Conservation (phyloP, 495 filamentous ascomycete species). For the Staphylotrichum longicolle region DNA sequence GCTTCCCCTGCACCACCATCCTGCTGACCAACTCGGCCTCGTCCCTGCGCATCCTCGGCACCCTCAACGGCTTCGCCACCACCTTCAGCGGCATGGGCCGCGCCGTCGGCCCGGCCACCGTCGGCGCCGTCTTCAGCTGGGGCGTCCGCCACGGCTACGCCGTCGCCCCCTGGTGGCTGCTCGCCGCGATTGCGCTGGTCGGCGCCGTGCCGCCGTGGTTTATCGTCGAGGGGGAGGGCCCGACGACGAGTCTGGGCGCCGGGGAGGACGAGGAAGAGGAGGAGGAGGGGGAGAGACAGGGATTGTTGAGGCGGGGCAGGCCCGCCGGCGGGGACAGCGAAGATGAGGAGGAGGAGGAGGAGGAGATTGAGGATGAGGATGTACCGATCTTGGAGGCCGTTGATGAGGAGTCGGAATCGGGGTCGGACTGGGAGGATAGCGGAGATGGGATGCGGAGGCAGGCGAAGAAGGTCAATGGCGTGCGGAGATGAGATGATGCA, state of each 20-base stretch:
- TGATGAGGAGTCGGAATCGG: constrained; percentile 1
- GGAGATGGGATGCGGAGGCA: neutral
- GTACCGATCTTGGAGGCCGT: constrained; percentile 7
- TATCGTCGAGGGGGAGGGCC: constrained; percentile 74
- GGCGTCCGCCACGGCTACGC: constrained; percentile 70
- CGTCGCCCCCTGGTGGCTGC: constrained; percentile 75
- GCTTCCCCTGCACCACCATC: constrained; percentile 86
- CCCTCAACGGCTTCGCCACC: constrained; percentile 85
- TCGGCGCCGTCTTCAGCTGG: constrained; percentile 63
- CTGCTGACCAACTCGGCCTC: constrained; percentile 82
- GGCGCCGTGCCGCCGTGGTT: constrained; percentile 67
- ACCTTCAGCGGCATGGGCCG: constrained; percentile 74
- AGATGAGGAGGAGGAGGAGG: constrained; percentile 1
- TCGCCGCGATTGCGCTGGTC: constrained; percentile 56
- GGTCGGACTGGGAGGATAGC: neutral
- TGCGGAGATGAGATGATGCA: neutral
- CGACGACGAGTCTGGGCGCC: constrained; percentile 40
- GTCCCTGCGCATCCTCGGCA: constrained; percentile 73
- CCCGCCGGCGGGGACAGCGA: neutral
- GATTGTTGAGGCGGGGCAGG: neutral
- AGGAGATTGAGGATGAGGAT: constrained; percentile 10
- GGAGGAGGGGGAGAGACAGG: constrained; percentile 29
- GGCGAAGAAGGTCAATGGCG: neutral
- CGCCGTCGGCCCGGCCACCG: constrained; percentile 69
- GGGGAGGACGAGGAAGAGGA: constrained; percentile 40